Conservation (phyloP, 1,284 basidiomycete species). For the Ustilago curta region DNA sequence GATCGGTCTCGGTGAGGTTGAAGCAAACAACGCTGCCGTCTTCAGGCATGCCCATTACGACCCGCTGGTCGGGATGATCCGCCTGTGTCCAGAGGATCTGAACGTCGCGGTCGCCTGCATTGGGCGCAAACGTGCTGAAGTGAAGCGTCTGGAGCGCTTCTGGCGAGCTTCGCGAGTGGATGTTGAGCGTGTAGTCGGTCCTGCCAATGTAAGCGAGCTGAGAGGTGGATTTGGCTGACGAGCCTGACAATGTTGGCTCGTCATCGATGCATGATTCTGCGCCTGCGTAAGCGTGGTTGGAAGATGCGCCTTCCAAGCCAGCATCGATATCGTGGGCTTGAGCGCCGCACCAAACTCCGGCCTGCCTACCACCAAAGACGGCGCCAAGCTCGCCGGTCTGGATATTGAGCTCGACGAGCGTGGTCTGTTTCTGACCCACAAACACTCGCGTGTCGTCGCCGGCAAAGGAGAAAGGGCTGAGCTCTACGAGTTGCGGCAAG, state of each 20-base stretch:
- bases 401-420: conserved; percentile 81
- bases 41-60: conserved; percentile 63
- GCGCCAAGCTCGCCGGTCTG: conserved; percentile 84
- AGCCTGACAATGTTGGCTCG: conserved; percentile 40
- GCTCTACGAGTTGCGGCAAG: conserved; percentile 85
- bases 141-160: conserved; percentile 62
- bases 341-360: conserved; percentile 45
- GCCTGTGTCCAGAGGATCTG: conserved; percentile 57
- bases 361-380: conserved; percentile 74
- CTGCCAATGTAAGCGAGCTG: conserved; percentile 59
- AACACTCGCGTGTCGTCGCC: conserved; percentile 81
- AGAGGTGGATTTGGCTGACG: conserved; percentile 37
- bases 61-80: conserved; percentile 51
- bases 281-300: conserved; percentile 2
- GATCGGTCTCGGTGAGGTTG: conserved; percentile 46
- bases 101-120: conserved; percentile 64
- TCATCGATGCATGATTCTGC: conserved; percentile 50
- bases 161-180: conserved; percentile 60
- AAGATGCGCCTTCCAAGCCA: not conserved
- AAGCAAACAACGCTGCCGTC: conserved; percentile 64
- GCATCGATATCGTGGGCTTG: conserved; percentile 35
- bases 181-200: conserved; percentile 67
- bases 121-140: conserved; percentile 66
- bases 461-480: conserved; percentile 84
- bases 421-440: conserved; percentile 86